Conservation (phyloP, 73 alveolate genomes). For the Paraurostyla sp. region DNA sequence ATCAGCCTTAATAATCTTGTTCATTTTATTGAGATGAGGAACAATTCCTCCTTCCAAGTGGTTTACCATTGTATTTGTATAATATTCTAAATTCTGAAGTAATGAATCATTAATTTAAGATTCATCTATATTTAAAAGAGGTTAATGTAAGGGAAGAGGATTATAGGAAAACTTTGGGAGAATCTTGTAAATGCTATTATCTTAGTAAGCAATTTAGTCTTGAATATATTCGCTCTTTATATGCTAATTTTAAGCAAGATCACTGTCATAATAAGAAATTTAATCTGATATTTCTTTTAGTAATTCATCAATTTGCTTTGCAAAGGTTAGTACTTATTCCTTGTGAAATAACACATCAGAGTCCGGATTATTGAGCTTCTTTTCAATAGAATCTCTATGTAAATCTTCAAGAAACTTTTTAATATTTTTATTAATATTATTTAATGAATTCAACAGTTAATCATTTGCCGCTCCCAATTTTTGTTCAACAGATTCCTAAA, state of each 20-base stretch:
- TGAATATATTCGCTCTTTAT: neutral
- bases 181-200: neutral
- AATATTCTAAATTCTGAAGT: neutral
- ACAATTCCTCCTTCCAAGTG: neutral
- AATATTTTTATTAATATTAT: no score
- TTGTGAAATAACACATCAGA: no score
- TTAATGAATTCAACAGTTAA: no score
- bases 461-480: no score
- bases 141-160: neutral
- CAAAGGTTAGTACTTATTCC: no score
- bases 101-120: neutral
- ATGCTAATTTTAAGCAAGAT: no score
- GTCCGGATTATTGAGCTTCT: no score
- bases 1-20: no score
- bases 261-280: neutral
- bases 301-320: no score
- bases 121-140: neutral
- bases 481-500: no score
- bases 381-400: no score
- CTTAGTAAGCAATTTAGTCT: neutral
- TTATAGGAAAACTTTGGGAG: neutral
- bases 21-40: neutral
- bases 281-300: neutral
- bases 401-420: no score
- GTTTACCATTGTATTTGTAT: neutral